phyloP scores from a whole-genome alignment of 441 rosid species.

The Syzygium malaccense region DNA sequence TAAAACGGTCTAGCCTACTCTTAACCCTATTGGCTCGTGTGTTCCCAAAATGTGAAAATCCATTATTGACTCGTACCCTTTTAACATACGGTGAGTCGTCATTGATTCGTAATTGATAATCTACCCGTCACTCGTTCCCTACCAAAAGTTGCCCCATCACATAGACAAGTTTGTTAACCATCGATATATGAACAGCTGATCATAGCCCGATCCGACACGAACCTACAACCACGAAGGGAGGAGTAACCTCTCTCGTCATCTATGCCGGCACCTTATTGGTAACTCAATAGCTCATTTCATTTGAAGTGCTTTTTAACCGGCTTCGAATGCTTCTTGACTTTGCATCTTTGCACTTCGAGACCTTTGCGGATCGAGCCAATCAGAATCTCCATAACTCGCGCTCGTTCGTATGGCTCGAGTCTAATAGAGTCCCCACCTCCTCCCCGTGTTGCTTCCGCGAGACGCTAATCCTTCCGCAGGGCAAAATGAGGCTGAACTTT shows the following conservation, averaged over 20 bases:
- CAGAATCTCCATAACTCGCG: not conserved
- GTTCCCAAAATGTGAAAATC: not conserved
- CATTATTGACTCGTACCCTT: not conserved
- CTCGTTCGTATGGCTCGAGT: too few species aligned
- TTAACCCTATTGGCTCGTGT: not conserved
- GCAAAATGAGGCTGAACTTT: not conserved
- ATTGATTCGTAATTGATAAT: not conserved
- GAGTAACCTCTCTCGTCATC: not conserved
- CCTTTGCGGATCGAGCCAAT: not conserved
- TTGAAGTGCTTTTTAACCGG: not conserved
- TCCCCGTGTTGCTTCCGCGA: not conserved
- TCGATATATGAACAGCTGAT: not conserved
- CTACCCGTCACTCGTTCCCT: not conserved
- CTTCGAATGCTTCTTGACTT: not conserved
- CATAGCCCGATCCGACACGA: rapidly evolving
- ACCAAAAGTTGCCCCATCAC: not conserved
- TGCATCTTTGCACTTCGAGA: not conserved
- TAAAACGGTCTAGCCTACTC: not conserved
- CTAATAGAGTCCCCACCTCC: not conserved
- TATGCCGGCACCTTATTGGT: not conserved
- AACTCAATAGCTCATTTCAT: not conserved
- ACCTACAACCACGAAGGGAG: rapidly evolving
- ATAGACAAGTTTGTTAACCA: not conserved
- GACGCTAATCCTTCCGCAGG: not conserved
- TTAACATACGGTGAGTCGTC: rapidly evolving